Percentiles rank a stretch among this genome's conserved stretches.
Evolutionary conservation across 2,329 filamentous ascomycete genomes (phyloP).

Genomic region (Laburnicola sp.): DNA sequence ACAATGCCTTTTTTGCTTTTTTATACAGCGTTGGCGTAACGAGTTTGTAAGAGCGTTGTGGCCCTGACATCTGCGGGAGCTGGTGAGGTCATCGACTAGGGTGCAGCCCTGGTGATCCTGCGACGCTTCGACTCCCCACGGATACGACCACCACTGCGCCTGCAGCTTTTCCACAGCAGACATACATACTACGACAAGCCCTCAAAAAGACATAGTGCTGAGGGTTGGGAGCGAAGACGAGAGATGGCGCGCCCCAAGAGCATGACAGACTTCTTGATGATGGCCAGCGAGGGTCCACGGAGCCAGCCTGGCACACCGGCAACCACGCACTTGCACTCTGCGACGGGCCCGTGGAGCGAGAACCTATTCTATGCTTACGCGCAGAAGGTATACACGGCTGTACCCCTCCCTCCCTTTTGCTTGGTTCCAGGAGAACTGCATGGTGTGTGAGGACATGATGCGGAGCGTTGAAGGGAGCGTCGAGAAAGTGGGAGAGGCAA

Average conservation of each 20-base stretch:
- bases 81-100: constrained; percentile 44
- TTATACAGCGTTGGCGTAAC: background rate
- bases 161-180: background rate
- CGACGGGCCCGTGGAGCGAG: constrained; percentile 13
- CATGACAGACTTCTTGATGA: constrained; percentile 44
- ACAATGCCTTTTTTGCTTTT: background rate
- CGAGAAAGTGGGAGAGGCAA: constrained; percentile 21
- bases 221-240: background rate
- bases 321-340: constrained; percentile 16
- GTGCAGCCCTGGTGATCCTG: constrained; percentile 26
- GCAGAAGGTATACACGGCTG: constrained; percentile 30
- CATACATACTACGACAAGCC: too few relatives aligned
- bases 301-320: constrained; percentile 22
- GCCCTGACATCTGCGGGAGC: constrained; percentile 1
- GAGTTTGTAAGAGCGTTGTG: background rate
- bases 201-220: too few relatives aligned
- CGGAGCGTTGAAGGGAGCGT: constrained; percentile 33
- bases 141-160: background rate
- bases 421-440: constrained; percentile 31
- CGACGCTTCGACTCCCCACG: constrained; percentile 10
- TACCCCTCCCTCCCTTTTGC: constrained; percentile 1
- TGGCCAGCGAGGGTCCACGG: constrained; percentile 32
- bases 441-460: constrained; percentile 38
- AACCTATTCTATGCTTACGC: constrained; percentile 43
- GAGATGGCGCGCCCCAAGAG: constrained; percentile 38